Percentiles rank a stretch among this genome's conserved stretches.
Conservation (phyloP, 2,329 filamentous ascomycete genomes). For the Fusarium sp. region DNA sequence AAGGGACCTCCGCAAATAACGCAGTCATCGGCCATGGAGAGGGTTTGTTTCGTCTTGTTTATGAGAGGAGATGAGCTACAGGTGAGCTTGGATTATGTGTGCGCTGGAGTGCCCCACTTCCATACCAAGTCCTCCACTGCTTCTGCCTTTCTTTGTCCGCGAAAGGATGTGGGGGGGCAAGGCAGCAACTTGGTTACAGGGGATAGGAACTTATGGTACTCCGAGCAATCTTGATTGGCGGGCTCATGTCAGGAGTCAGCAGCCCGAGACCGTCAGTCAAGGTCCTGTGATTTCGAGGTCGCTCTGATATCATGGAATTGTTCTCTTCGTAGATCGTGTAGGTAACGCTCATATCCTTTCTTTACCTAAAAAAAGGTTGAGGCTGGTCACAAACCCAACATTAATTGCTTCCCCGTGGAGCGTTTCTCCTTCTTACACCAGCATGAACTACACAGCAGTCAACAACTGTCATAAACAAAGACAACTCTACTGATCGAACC, state of each 20-base stretch:
- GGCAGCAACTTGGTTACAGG: not conserved
- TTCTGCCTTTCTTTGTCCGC: not conserved
- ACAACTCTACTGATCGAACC: not conserved
- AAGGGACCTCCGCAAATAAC: not conserved
- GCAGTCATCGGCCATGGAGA: not conserved
- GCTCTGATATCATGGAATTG: not conserved
- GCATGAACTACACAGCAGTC: not conserved
- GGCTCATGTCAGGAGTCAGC: not conserved
- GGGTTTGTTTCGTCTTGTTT: not conserved
- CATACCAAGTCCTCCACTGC: not conserved
- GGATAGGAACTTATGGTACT: not conserved
- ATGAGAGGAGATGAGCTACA: not conserved
- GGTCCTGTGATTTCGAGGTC: not conserved
- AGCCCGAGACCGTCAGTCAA: not conserved
- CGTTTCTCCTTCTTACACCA: not conserved
- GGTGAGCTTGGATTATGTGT: not conserved
- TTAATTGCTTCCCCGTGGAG: not conserved
- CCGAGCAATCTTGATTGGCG: not conserved
- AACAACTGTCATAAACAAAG: not conserved
- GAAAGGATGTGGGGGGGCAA: not conserved
- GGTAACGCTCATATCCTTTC: not conserved
- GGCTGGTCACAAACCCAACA: fast-evolving
- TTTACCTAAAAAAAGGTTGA: not conserved
- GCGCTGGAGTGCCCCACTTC: not conserved
- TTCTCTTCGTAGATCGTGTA: not conserved